Base-by-base conservation (phyloP, 2,329 filamentous ascomycete species). In the Pseudocercospora ulei region DNA sequence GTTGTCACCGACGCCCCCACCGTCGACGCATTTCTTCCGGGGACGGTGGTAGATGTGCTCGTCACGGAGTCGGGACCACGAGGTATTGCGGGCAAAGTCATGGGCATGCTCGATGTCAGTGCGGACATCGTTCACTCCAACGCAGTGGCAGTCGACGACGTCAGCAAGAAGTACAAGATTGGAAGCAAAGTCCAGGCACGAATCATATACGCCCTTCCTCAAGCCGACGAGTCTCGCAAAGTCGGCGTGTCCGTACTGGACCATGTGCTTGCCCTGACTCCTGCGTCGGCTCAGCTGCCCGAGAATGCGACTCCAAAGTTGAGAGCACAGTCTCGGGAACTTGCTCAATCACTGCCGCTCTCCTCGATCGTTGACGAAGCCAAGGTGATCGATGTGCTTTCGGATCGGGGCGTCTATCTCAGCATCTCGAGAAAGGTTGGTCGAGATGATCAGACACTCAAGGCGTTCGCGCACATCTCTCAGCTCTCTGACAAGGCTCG, bases 111-210 rank as follows among this genome's bases (percentile, higher is more conserved):
- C 14, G 84, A 95, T 62, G 82, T 84, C 7, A 95, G 86, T 1
- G 86, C 88, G 11, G 90, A 98, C 60, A 61, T 88, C 22, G 75
- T 95, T 27, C 90, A 98, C 61, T 93, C 86, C 8, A 86, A 86
- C 22, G 74, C 75, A 35, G 82, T 78, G 3, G 73, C 77, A 26
- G 39, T 47, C 8, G 76, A 76, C 16, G 78, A 90, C 49, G 65
- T 94, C 26, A 76, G 78, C 30, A 75, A 79, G 31, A 81, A 81
- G 57, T 88, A 82, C 68, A 87, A 90, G 59, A 70, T 83, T 42
- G 86, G 86, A 26, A 78, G 79, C 36, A 93, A 88, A 58, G 68
- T 88, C 51, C 88, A 84, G 63, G 87, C 78, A 2, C 78, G 92
- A 55, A 73, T 98, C 24, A 80, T 94, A 40, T 95, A 80, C 65